A percentile compares a stretch with the other conserved stretches of the same genome.
Evolutionary conservation across 495 filamentous ascomycete species (phyloP).

Genomic region (Chlorociboria aeruginascens): DNA sequence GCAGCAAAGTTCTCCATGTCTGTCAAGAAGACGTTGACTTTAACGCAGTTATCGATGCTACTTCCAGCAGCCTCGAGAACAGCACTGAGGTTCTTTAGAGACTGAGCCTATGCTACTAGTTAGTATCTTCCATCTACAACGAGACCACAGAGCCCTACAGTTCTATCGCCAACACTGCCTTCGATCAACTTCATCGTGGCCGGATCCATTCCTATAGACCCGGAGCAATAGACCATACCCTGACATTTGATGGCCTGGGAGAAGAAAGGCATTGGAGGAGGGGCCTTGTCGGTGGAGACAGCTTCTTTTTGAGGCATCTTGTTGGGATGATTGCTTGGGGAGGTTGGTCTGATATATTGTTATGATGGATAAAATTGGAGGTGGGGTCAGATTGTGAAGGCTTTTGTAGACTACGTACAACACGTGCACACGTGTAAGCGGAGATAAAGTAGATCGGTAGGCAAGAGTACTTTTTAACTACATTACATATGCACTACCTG

Average conservation of each 20-base stretch:
- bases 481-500: too few species aligned
- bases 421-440: not conserved
- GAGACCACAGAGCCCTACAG: conserved; percentile 26
- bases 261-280: conserved; percentile 41
- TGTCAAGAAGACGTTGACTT: conserved; percentile 56
- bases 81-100: conserved; percentile 43
- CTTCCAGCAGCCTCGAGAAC: conserved; percentile 22
- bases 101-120: conserved; percentile 26
- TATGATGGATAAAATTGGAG: not conserved
- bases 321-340: not conserved
- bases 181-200: conserved; percentile 35
- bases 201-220: conserved; percentile 38
- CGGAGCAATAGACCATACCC: conserved; percentile 47
- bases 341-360: not conserved
- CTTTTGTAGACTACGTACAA: too few species aligned
- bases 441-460: not conserved
- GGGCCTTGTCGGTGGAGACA: conserved; percentile 38
- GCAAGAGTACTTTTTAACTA: too few species aligned
- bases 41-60: conserved; percentile 45
- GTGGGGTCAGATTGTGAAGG: not conserved
- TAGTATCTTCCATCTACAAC: not conserved
- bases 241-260: conserved; percentile 44
- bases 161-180: conserved; percentile 41
- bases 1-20: conserved; percentile 54
- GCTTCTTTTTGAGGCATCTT: conserved; percentile 22